phyloP scores from a whole-genome alignment of 1,284 basidiomycete species.

The Heliocybe sulcata region DNA sequence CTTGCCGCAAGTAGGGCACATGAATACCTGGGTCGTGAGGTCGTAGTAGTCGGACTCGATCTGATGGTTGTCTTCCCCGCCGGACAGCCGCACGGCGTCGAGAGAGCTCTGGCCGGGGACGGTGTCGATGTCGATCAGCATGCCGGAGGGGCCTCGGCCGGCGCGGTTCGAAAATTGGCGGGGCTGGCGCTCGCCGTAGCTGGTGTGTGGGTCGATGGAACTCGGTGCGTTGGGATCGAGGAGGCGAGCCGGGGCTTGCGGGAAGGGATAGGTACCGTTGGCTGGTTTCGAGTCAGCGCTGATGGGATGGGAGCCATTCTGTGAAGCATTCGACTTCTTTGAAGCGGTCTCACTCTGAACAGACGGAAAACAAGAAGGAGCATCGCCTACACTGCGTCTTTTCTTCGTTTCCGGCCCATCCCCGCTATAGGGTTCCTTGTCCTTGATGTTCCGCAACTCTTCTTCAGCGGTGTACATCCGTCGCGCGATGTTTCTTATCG shows the following conservation, averaged over 20 bases:
- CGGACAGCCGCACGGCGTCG: conserved; percentile 17
- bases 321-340: conserved; percentile 13
- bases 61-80: conserved; percentile 10
- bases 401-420: conserved; percentile 40
- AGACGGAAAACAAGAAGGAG: conserved; percentile 15
- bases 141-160: conserved; percentile 20
- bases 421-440: conserved; percentile 23
- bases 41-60: not conserved
- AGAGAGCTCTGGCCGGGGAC: conserved; percentile 35
- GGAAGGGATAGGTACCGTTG: not conserved
- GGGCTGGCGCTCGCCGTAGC: not conserved
- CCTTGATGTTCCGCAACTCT: conserved; percentile 29
- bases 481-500: conserved; percentile 43
- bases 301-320: conserved; percentile 16
- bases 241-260: not conserved
- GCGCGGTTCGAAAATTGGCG: not conserved
- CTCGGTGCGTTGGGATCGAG: not conserved
- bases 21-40: conserved; percentile 16
- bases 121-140: conserved; percentile 35
- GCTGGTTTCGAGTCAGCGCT: not conserved
- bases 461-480: conserved; percentile 61
- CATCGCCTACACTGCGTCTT: conserved; percentile 39
- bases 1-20: conserved; percentile 45
- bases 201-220: not conserved
- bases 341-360: conserved; percentile 13